Conservation (phyloP, 2,329 filamentous ascomycete genomes). For the Fusarium succisae region DNA sequence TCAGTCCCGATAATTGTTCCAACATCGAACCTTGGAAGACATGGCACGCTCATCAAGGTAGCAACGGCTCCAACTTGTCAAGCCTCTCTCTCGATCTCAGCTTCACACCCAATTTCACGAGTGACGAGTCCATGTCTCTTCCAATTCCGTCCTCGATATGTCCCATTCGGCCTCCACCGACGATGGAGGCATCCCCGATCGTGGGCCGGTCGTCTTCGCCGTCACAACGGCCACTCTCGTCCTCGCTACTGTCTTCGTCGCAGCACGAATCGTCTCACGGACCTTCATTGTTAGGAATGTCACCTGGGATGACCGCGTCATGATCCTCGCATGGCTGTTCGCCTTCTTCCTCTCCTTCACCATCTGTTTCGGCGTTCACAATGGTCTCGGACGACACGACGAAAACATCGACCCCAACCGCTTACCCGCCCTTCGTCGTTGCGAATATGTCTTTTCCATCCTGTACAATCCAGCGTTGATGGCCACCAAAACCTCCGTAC, state of each 20-base stretch:
- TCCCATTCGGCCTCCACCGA: constrained; percentile 39
- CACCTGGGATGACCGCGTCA: constrained; percentile 82
- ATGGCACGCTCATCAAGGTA: constrained; percentile 34
- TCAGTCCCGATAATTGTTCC: neutral
- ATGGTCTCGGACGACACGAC: constrained; percentile 76
- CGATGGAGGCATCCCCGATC: constrained; percentile 54
- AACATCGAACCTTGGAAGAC: constrained; percentile 18
- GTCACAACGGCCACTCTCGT: constrained; percentile 76
- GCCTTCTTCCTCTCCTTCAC: constrained; percentile 73
- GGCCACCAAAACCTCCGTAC: constrained; percentile 91
- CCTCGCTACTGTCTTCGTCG: constrained; percentile 78
- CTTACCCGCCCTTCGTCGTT: constrained; percentile 62
- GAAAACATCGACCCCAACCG: constrained; percentile 62
- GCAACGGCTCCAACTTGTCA: constrained; percentile 25
- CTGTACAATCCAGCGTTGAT: constrained; percentile 86
- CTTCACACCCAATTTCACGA: constrained; percentile 26
- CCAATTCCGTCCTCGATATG: constrained; percentile 36
- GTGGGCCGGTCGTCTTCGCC: constrained; percentile 70
- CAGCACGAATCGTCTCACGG: constrained; percentile 77
- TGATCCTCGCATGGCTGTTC: constrained; percentile 80
- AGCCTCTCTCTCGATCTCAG: constrained; percentile 14
- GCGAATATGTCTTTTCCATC: constrained; percentile 72
- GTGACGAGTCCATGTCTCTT: constrained; percentile 37
- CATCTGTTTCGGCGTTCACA: constrained; percentile 70
- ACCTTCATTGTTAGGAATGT: constrained; percentile 76